A percentile compares a stretch with the other conserved stretches of the same genome.
Conservation (phyloP, 306 rosid genomes). For the Prunus davidiana region DNA sequence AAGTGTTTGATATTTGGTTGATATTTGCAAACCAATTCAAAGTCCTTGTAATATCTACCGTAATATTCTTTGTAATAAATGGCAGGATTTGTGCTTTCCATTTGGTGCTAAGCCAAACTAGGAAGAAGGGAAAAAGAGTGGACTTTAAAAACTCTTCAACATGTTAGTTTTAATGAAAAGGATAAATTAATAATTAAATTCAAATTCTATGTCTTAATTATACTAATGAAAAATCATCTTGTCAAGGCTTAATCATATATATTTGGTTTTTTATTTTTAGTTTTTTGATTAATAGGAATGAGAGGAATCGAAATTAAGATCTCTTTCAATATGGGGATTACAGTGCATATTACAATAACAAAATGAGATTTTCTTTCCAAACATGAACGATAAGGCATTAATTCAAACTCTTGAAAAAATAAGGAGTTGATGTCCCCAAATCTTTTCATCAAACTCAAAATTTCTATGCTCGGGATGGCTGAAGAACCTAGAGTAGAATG, state of each 20-base stretch:
- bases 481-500: neutral
- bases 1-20: neutral
- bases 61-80: neutral
- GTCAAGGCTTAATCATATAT: too few relatives aligned
- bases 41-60: neutral
- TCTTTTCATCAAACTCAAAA: neutral
- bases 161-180: neutral
- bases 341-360: constrained; percentile 22
- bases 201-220: neutral
- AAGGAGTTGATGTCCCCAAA: constrained; percentile 13
- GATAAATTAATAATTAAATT: neutral
- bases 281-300: too few relatives aligned
- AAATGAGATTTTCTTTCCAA: constrained; percentile 33
- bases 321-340: neutral
- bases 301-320: too few relatives aligned
- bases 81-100: neutral
- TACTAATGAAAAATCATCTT: too few relatives aligned
- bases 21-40: neutral
- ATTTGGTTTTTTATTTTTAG: too few relatives aligned
- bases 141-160: neutral
- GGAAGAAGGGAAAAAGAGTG: neutral
- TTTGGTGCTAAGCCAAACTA: neutral
- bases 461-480: constrained; percentile 27
- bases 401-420: constrained; percentile 37
- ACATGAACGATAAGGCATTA: constrained; percentile 25